Evolutionary conservation across 192 early-diverging fungal species (phyloP).

Genomic region (Coemansia javaensis): DNA sequence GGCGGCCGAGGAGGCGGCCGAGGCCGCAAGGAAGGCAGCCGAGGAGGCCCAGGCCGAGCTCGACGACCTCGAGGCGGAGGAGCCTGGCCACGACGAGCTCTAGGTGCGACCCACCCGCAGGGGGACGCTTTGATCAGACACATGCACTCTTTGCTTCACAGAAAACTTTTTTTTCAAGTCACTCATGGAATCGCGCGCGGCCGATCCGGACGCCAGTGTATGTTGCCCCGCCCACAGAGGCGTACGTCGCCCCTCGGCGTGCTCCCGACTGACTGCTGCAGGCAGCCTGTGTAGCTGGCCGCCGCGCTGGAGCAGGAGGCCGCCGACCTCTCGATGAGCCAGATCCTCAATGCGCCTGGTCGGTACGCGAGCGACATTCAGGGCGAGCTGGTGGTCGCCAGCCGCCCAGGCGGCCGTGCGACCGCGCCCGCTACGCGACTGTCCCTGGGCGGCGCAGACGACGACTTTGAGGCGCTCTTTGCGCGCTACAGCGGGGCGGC

Average conservation of each 20-base stretch:
- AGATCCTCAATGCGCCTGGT: constrained; percentile 9
- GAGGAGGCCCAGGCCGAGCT: constrained; percentile 22
- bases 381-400: constrained; percentile 13
- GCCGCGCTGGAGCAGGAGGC: no score
- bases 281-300: no score
- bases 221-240: no score
- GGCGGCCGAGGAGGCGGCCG: constrained; percentile 3
- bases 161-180: no score
- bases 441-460: not conserved
- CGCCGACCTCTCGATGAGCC: no score
- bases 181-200: no score
- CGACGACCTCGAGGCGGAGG: constrained; percentile 20
- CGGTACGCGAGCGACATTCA: constrained; percentile 20
- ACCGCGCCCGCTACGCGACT: not conserved
- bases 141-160: no score
- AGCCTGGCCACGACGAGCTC: constrained; percentile 41
- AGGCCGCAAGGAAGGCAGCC: constrained; percentile 21
- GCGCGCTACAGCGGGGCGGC: constrained; percentile 7
- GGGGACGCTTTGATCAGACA: no score
- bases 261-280: no score
- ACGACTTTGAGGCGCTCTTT: constrained; percentile 18
- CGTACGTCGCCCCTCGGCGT: no score
- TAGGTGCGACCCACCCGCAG: constrained; percentile 12
- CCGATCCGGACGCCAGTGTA: no score
- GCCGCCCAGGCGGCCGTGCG: not conserved